These are phyloP conservation scores for Neurospora sp. DNA, from an alignment of 495 filamentous ascomycete genomes.

Conservation along the genomic window DNA sequence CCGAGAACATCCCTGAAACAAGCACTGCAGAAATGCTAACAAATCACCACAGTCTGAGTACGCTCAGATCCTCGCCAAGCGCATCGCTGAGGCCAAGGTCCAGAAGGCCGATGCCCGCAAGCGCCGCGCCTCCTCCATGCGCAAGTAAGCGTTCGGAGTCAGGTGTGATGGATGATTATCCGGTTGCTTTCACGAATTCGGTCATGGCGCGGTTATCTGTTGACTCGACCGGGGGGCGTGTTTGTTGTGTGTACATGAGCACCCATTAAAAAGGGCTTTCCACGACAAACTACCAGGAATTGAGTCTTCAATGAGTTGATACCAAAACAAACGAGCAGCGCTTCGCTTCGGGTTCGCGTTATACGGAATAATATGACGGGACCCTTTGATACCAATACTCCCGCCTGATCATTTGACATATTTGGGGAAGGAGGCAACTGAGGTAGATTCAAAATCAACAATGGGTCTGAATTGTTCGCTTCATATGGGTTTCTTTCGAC, in stretches of 20 bases:
- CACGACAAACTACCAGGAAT: neutral
- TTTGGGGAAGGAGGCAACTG: neutral
- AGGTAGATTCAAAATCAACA: neutral
- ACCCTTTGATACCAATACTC: neutral
- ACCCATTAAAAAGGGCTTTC: neutral
- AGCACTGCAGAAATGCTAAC: slow-evolving; percentile 22
- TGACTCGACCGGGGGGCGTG: neutral
- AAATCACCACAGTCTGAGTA: slow-evolving; percentile 67
- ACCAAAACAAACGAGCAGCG: neutral
- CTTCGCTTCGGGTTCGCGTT: neutral
- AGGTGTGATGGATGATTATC: slow-evolving; percentile 25
- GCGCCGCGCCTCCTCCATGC: slow-evolving; percentile 91
- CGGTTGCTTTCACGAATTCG: slow-evolving; percentile 26
- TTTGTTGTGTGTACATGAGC: neutral
- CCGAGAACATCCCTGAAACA: neutral
- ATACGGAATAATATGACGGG: neutral
- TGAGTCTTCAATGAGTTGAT: neutral
- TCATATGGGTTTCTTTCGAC: neutral
- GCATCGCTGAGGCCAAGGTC: slow-evolving; percentile 86
- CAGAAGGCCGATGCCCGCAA: slow-evolving; percentile 87
- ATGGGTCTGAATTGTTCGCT: neutral
- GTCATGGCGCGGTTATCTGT: slow-evolving; percentile 21
- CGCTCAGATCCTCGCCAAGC: slow-evolving; percentile 83
- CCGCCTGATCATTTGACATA: neutral
- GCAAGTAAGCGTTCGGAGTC: slow-evolving; percentile 56